Evolutionary conservation across 805 yeast genomes (phyloP).

Genomic region (Starmerella sp.): DNA sequence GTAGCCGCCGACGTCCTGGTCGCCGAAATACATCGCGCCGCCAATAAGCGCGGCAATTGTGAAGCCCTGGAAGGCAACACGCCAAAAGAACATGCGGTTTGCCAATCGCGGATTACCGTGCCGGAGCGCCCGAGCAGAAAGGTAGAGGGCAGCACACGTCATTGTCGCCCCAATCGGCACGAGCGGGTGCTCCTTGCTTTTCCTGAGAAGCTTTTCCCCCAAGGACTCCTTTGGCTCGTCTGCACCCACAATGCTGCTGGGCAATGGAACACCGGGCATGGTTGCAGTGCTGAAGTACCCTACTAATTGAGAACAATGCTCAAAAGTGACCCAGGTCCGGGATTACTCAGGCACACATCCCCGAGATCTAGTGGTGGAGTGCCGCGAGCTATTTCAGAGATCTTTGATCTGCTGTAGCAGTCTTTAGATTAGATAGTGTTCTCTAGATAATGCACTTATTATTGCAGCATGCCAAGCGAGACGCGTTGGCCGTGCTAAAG

Average conservation of each 20-base stretch:
- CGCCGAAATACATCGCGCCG: constrained; percentile 52
- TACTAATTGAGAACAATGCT: no score
- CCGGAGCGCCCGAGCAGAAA: constrained; percentile 68
- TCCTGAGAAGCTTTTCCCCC: constrained; percentile 23
- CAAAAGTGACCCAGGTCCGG: no score
- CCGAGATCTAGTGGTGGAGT: no score
- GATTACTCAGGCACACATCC: not conserved
- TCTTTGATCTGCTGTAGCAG: not conserved
- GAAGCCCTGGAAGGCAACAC: constrained; percentile 77
- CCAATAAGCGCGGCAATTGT: constrained; percentile 72
- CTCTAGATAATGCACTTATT: no score
- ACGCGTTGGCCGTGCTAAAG: not conserved
- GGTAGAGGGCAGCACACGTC: constrained; percentile 67
- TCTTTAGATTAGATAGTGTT: no score
- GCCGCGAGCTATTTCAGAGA: not conserved
- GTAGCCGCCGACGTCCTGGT: constrained; percentile 36
- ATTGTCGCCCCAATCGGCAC: constrained; percentile 75
- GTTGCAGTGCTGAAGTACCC: not conserved
- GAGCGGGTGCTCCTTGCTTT: constrained; percentile 75
- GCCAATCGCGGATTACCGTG: constrained; percentile 64
- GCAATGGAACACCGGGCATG: constrained; percentile 14
- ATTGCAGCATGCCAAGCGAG: no score
- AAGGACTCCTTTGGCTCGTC: constrained; percentile 20
- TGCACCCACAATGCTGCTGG: constrained; percentile 16
- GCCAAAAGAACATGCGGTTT: constrained; percentile 78